Evolutionary conservation across 495 filamentous ascomycete genomes (phyloP).

Genomic region (Xeromyces bisporus): DNA sequence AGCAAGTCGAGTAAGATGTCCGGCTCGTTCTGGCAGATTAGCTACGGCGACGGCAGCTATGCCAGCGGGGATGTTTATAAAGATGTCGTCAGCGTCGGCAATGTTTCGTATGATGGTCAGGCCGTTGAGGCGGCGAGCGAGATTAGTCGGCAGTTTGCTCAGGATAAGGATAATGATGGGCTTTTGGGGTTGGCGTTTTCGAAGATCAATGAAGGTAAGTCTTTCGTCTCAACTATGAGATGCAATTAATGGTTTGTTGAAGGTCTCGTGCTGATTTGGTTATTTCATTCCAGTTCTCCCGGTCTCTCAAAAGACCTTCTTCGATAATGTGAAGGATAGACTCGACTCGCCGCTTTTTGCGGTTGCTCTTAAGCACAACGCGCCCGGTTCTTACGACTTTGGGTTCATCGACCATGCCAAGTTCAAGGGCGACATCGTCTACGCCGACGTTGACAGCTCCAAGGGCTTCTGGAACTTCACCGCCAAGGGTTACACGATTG

Average conservation of each 20-base stretch:
- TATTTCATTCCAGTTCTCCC: constrained; percentile 33
- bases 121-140: constrained; percentile 50
- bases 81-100: constrained; percentile 52
- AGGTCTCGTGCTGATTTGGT: neutral
- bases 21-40: constrained; percentile 46
- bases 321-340: constrained; percentile 45
- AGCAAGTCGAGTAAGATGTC: constrained; percentile 29
- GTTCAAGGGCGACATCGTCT: constrained; percentile 47
- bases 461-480: constrained; percentile 61
- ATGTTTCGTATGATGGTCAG: constrained; percentile 42
- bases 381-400: constrained; percentile 55
- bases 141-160: constrained; percentile 42
- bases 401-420: constrained; percentile 49
- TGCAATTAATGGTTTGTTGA: no score
- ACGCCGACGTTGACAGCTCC: constrained; percentile 36
- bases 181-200: constrained; percentile 58
- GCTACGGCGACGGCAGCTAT: constrained; percentile 54
- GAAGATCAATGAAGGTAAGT: constrained; percentile 42
- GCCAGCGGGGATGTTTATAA: constrained; percentile 51
- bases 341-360: constrained; percentile 52
- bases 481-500: constrained; percentile 43
- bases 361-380: constrained; percentile 44
- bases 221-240: no score
- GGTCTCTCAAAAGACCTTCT: constrained; percentile 47
- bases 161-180: constrained; percentile 46